These are phyloP conservation scores for Blattamonas nauphoetae DNA, from an alignment of 78 protist genomes.

Conservation along the genomic window DNA sequence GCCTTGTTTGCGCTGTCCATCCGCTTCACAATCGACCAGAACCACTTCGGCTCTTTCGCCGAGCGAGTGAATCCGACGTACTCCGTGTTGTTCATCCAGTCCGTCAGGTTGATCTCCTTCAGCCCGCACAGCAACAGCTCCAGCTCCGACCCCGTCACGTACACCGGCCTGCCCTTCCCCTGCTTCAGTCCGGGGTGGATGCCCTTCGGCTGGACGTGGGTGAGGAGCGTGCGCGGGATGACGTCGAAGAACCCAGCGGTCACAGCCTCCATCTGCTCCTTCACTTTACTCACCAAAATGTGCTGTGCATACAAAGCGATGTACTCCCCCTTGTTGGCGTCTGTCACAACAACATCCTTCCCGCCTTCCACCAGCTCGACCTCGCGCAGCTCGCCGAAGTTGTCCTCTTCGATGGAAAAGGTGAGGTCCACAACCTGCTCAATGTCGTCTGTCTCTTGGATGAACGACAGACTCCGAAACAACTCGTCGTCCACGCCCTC, in stretches of 20 bases:
- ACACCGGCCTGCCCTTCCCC: constrained; percentile 1
- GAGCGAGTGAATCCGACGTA: background rate
- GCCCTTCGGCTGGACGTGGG: too few relatives aligned
- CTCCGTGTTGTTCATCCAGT: constrained; percentile 19
- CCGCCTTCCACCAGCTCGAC: constrained; percentile 14
- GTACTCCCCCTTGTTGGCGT: constrained; percentile 18
- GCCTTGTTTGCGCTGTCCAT: background rate
- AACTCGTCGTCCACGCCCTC: constrained; percentile 76
- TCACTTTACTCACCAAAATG: background rate
- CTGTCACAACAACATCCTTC: background rate
- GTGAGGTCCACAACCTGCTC: constrained; percentile 52
- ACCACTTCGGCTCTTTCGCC: background rate
- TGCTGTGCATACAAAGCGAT: background rate
- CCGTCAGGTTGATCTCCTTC: background rate
- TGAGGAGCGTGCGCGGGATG: constrained; percentile 14
- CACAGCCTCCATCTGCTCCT: constrained; percentile 12
- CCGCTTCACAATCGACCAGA: constrained; percentile 12
- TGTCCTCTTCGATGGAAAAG: constrained; percentile 42
- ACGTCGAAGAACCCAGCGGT: constrained; percentile 11
- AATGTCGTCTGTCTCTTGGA: constrained; percentile 40
- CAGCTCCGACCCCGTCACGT: background rate
- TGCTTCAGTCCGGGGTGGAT: too few relatives aligned
- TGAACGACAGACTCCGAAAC: constrained; percentile 60
- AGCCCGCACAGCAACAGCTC: constrained; percentile 20
- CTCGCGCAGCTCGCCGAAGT: constrained; percentile 2